phyloP scores from a whole-genome alignment of 2,329 filamentous ascomycete genomes.

The Epichloe baconii region DNA sequence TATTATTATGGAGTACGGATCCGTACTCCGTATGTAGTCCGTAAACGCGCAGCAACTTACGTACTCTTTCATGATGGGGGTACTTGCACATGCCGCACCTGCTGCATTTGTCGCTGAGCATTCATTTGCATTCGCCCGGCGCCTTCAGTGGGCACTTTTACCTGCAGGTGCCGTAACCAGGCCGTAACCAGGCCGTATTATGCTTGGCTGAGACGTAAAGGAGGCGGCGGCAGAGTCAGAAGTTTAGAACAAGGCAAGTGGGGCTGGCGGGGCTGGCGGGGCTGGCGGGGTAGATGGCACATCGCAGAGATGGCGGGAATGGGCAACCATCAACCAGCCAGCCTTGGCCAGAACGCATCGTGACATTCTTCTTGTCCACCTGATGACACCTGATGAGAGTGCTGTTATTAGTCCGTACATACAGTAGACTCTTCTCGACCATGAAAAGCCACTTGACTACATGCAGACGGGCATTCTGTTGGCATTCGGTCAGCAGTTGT shows the following conservation, averaged over 20 bases:
- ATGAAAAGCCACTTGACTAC: background rate
- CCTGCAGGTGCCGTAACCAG: background rate
- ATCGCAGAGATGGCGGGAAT: background rate
- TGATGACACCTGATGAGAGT: no score
- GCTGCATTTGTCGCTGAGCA: background rate
- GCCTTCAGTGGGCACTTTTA: background rate
- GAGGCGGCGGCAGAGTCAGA: background rate
- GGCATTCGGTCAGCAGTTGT: background rate
- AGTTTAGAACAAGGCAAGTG: background rate
- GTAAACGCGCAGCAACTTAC: background rate
- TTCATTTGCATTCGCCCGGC: background rate
- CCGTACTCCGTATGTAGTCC: no score
- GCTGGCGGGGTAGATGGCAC: background rate
- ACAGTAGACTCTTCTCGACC: background rate
- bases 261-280: background rate
- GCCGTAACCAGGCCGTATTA: background rate
- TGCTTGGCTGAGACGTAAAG: background rate
- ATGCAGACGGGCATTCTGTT: background rate
- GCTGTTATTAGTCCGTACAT: no score
- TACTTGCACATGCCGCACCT: constrained; percentile 1
- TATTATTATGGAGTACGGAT: background rate
- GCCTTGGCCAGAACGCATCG: constrained; percentile 1
- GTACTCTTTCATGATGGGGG: background rate
- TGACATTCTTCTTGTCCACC: constrained; percentile 3
- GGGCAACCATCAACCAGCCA: background rate